Evolutionary conservation across 805 yeast species (phyloP).

Genomic region (Torulaspora indica): DNA sequence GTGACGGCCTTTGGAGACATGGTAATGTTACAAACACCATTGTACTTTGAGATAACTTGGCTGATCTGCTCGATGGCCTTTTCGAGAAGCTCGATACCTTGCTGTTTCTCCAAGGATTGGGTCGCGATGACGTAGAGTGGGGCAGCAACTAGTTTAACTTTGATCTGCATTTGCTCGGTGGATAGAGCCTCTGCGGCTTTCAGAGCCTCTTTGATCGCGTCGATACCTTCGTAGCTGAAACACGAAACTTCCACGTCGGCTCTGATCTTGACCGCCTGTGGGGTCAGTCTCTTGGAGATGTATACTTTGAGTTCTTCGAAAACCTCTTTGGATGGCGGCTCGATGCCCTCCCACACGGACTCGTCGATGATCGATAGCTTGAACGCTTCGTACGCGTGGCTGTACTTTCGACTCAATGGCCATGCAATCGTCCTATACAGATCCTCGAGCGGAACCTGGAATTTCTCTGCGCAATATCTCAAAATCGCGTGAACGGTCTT

Average conservation of each 20-base stretch:
- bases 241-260: slow-evolving; percentile 99
- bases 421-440: slow-evolving; percentile 89
- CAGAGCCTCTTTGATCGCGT: slow-evolving; percentile 88
- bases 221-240: slow-evolving; percentile 95
- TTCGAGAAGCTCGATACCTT: slow-evolving; percentile 76
- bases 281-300: slow-evolving; percentile 90
- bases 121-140: slow-evolving; percentile 93
- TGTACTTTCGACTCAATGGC: slow-evolving; percentile 93
- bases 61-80: slow-evolving; percentile 74
- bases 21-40: slow-evolving; percentile 85
- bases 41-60: slow-evolving; percentile 62
- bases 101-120: slow-evolving; percentile 84
- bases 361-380: slow-evolving; percentile 90
- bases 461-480: slow-evolving; percentile 97
- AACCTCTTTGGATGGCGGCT: slow-evolving; percentile 66
- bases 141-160: slow-evolving; percentile 94
- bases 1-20: slow-evolving; percentile 99
- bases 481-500: slow-evolving; percentile 97
- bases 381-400: slow-evolving; percentile 97
- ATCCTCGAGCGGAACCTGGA: slow-evolving; percentile 77
- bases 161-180: slow-evolving; percentile 81
- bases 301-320: slow-evolving; percentile 81
- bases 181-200: slow-evolving; percentile 79
- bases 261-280: slow-evolving; percentile 95
- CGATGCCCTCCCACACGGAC: slow-evolving; percentile 74